Evolutionary conservation across 2,329 filamentous ascomycete species (phyloP).

Genomic region (Magnaporthiopsis rhizophila): DNA sequence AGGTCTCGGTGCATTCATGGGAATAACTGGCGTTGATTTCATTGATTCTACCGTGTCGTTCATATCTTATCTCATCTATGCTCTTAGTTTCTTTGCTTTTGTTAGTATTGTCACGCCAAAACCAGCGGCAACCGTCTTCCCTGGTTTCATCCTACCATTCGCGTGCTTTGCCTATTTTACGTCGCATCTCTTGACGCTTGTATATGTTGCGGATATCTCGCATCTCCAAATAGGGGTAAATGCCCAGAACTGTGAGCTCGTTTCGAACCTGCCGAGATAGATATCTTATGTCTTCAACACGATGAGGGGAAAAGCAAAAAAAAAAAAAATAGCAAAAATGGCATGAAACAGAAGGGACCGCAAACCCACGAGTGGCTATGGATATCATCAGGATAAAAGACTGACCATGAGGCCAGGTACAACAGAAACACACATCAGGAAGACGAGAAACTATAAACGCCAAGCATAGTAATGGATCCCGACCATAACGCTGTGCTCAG

Average conservation of each 20-base stretch:
- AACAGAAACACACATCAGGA: neutral
- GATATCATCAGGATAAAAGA: neutral
- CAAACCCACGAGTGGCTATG: neutral
- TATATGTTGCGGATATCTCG: too few species aligned
- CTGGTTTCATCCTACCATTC: neutral
- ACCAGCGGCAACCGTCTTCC: neutral
- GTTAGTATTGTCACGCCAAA: neutral
- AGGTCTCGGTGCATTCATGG: slow-evolving; percentile 5
- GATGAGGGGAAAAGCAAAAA: too few species aligned
- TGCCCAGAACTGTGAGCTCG: too few species aligned
- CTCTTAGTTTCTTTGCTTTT: neutral
- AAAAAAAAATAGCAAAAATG: too few species aligned
- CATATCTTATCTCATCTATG: neutral
- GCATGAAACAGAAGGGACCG: too few species aligned
- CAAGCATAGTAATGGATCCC: neutral
- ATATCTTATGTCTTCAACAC: too few species aligned
- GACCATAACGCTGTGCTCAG: too few species aligned
- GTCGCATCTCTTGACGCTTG: too few species aligned
- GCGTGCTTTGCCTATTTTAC: neutral
- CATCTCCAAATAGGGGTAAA: too few species aligned
- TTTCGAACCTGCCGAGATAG: too few species aligned
- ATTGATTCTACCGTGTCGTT: neutral
- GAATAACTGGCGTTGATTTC: neutral
- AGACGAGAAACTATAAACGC: neutral
- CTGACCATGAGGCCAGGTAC: neutral